Conservation (phyloP, 257 asterid genomes). For the Handroanthus guayacan region DNA sequence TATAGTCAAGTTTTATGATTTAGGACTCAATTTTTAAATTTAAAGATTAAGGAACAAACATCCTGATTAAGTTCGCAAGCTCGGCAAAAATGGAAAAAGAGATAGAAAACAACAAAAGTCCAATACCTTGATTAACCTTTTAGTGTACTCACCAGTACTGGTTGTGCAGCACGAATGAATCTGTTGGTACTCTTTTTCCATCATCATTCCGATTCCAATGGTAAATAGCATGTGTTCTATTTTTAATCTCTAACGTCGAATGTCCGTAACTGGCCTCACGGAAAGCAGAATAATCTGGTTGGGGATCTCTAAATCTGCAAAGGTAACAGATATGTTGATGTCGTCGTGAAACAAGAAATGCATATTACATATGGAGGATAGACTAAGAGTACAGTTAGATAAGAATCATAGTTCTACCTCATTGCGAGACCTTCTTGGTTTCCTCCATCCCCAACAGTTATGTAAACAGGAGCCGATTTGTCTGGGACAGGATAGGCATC, state of each 20-base stretch:
- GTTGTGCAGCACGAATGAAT: constrained; percentile 62
- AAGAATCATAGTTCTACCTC: constrained; percentile 40
- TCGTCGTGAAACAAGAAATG: neutral
- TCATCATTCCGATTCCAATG: constrained; percentile 86
- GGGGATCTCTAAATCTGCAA: constrained; percentile 80
- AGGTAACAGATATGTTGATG: neutral
- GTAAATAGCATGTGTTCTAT: constrained; percentile 75
- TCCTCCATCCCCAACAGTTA: constrained; percentile 88
- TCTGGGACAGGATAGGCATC: constrained; percentile 60
- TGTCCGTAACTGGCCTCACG: constrained; percentile 88
- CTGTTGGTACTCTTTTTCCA: constrained; percentile 68
- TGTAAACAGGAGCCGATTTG: constrained; percentile 75
- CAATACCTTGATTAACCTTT: neutral
- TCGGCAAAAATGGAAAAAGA: neutral
- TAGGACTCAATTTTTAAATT: neutral
- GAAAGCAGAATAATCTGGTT: constrained; percentile 80
- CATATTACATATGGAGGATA: neutral
- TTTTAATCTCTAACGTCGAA: constrained; percentile 73
- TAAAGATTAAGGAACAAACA: neutral
- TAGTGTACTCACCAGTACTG: constrained; percentile 67
- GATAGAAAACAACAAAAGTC: neutral
- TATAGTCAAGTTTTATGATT: neutral
- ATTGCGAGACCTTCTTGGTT: constrained; percentile 84
- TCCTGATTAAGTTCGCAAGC: neutral
- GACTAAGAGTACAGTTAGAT: neutral